Evolutionary conservation across 78 protist species (phyloP).

Genomic region (Mastigamoeba balamuthi): DNA sequence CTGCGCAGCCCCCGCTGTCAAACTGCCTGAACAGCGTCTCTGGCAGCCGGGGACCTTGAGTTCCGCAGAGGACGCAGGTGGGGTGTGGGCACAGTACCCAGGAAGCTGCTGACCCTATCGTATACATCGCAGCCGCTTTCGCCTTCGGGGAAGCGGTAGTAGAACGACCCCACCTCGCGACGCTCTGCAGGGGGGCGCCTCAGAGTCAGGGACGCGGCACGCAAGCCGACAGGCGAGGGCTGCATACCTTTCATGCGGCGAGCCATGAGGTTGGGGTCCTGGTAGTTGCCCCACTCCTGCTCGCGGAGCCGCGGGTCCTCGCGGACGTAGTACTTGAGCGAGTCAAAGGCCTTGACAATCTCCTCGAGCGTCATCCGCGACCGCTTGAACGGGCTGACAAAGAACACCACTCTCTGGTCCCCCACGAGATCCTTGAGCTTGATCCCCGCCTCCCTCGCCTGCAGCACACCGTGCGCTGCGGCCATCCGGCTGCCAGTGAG

Average conservation of each 20-base stretch:
- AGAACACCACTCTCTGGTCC: background rate
- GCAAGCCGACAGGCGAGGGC: too few relatives aligned
- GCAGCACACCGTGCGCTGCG: background rate
- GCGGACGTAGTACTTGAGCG: background rate
- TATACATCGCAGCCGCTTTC: slow-evolving; percentile 48
- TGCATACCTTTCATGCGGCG: too few relatives aligned
- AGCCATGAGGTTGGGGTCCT: background rate
- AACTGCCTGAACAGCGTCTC: too few relatives aligned
- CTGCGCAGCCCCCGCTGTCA: too few relatives aligned
- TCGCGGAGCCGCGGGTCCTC: slow-evolving; percentile 60
- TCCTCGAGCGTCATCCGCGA: background rate
- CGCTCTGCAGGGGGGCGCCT: too few relatives aligned
- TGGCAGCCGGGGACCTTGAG: too few relatives aligned
- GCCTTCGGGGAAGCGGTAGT: slow-evolving; percentile 49
- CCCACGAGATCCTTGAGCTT: background rate
- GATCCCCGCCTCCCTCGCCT: background rate
- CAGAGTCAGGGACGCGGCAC: too few relatives aligned
- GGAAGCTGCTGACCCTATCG: slow-evolving; percentile 22
- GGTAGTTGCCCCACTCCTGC: slow-evolving; percentile 63
- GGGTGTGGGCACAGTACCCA: too few relatives aligned
- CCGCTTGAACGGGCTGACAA: background rate
- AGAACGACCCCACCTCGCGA: slow-evolving; percentile 23
- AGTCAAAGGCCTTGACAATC: background rate
- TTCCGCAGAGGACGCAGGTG: too few relatives aligned
- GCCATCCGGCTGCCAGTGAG: background rate